Conservation (phyloP, 805 yeast species). For the Diddensiella caesifluorescens region DNA sequence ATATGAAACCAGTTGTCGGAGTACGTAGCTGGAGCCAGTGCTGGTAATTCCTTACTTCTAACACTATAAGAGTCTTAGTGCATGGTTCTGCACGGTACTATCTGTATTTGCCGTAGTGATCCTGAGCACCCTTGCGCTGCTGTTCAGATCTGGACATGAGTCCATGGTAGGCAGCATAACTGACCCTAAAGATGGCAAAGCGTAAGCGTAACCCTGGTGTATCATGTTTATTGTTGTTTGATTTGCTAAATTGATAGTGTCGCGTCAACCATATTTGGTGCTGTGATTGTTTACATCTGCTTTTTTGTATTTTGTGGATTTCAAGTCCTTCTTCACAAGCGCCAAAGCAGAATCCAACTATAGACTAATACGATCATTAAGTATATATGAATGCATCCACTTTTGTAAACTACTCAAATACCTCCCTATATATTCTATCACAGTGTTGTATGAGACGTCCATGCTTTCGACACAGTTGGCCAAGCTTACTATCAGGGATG, state of each 20-base stretch:
- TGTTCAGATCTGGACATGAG: constrained; percentile 78
- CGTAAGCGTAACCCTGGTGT: constrained; percentile 37
- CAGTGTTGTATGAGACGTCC: constrained; percentile 18
- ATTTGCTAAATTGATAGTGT: constrained; percentile 41
- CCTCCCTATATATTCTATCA: constrained; percentile 8
- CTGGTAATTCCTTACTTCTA: background rate
- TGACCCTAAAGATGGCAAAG: constrained; percentile 90
- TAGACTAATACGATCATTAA: constrained; percentile 14
- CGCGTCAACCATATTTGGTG: constrained; percentile 84
- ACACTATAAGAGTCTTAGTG: constrained; percentile 58
- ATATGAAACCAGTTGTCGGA: constrained; percentile 46
- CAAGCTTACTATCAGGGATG: too few relatives aligned
- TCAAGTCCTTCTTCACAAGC: constrained; percentile 62
- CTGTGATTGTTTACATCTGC: constrained; percentile 73
- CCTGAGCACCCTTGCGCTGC: constrained; percentile 73
- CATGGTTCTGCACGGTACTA: constrained; percentile 91
- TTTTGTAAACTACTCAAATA: too few relatives aligned
- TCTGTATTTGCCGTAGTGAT: constrained; percentile 91
- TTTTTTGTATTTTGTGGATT: constrained; percentile 89
- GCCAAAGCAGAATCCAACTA: constrained; percentile 60
- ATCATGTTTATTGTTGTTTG: background rate
- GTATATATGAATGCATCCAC: too few relatives aligned
- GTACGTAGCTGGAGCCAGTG: constrained; percentile 32
- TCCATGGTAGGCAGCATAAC: constrained; percentile 85
- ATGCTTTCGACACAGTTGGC: too few relatives aligned